Evolutionary conservation across 2,329 filamentous ascomycete species (phyloP), one percentile per base, ranked within the genome.

Genomic region (Botrytis aclada): DNA sequence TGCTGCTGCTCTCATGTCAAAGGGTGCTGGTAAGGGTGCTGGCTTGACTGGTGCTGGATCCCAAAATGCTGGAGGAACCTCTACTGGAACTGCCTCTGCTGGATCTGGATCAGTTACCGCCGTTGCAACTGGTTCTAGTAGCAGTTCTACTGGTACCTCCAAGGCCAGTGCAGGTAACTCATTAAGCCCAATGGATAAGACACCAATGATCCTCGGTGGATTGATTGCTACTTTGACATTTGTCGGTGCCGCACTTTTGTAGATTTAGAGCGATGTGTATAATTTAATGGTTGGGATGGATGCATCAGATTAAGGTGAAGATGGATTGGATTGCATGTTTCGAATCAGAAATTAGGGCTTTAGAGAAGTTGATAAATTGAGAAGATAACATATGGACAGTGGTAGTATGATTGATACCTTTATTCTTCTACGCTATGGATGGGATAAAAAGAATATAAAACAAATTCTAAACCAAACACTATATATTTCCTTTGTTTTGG

Each of bases 1-100:
- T 64, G 85, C 85, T 34, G 77, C 80, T 71, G 80, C 66, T 72
- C 85, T 82, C 80, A 82, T 88, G 80, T 14, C 12, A 14, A 81
- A 82, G 75, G 86, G 86, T 74, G 86, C 86, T 56, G 86, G 86
- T 69, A 79, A 75, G 22, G 85, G 84, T 12, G 84, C 84, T 51
- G 79, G 79, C 73, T 69, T 81, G 83, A 84, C 74, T 72, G 79
- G 77, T 72, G 73, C 76, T 70, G 78, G 79, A 69, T 80, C 74
- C 66, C 80, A 78, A 74, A 80, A 79, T 47, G 73, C 78, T 20
- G 78, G 76, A 58, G 77, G 78, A 72, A 75, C 76, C 64, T 78
- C 75, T 64, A 74, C 77, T 12, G 79, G 79, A 45, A 80, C 77
- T 41, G 78, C 78, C 6, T 77, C 76, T 43, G 67, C 77, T 20